Base-by-base conservation (phyloP, 352 stramenopile species). In the Peronospora destructor region DNA sequence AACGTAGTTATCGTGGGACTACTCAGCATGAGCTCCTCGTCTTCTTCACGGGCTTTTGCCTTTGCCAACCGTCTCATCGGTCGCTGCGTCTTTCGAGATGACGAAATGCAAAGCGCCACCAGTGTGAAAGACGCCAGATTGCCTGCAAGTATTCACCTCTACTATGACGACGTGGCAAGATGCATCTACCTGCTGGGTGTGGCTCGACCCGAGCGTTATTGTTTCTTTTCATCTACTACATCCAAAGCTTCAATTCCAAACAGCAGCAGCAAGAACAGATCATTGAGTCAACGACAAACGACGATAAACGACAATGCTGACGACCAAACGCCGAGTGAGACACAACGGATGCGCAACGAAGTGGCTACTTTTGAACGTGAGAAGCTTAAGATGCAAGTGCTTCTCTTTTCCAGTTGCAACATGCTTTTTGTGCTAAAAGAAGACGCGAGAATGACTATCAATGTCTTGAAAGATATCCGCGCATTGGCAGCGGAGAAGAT, bases 31-130 rank as follows among this genome's bases (percentile, higher is more conserved):
- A 72, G 68, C 19, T 68, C 50, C 4, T 62, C 56, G 7, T 76
- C 64, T 11, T 56, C 42, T 0, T 66, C 62, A 21, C 48, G 58
- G 11, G 56, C 66, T 13, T 73, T 68, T 39, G 56, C 71, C 33
- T 77, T 87, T 36, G 58, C 71, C 19, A 90, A 90, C 35, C 73
- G 74, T 1, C 13, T 90, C 4, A 79, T 90, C 6, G 76, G 78
- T 6, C 73, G 64, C 36, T 58, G 52, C 26, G 74, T 71, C 10
- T 90, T 90, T 44, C 43, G 54, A 45, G 56, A 56, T 7, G 45
- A 64, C 3, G 52, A 68, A 9, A 54, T 68, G 36, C 59, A 74
- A 13, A 37, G 53, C 11, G 37, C 58, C 3, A 59, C 45, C 5
- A 61, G 40, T 11, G 49, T 64, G 14, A 67, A 67, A 34, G 53